A percentile compares a stretch with the other conserved stretches of the same genome.
phyloP scores from a whole-genome alignment of 2,329 filamentous ascomycete genomes.

The Scorias spongiosa region DNA sequence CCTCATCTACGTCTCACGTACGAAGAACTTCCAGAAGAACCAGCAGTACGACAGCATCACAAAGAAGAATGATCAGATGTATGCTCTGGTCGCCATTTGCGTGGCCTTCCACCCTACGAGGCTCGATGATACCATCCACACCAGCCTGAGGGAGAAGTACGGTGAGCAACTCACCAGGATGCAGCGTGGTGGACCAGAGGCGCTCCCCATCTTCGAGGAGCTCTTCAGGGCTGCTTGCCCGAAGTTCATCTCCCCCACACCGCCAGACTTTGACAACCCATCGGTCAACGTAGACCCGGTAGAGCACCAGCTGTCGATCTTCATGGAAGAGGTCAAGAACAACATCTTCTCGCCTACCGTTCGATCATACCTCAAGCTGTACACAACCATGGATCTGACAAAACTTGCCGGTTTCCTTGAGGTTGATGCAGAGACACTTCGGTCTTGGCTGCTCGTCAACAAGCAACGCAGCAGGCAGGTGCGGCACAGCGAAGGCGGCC shows the following conservation, averaged over 20 bases:
- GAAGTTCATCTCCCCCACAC: constrained; percentile 97
- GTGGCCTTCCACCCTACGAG: constrained; percentile 95
- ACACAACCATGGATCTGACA: constrained; percentile 98
- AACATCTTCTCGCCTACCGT: constrained; percentile 97
- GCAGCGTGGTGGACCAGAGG: constrained; percentile 89
- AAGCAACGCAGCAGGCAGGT: constrained; percentile 97
- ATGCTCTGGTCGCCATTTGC: constrained; percentile 95
- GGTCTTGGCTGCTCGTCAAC: constrained; percentile 87
- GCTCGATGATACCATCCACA: constrained; percentile 98
- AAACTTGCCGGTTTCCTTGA: constrained; percentile 97
- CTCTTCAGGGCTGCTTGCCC: constrained; percentile 96
- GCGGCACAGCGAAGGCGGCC: constrained; percentile 77
- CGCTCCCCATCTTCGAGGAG: constrained; percentile 93
- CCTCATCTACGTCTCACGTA: constrained; percentile 92
- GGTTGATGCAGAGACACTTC: constrained; percentile 87
- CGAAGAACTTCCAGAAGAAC: constrained; percentile 99
- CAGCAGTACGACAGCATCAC: constrained; percentile 95
- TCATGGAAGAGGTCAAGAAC: constrained; percentile 99
- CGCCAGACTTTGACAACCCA: constrained; percentile 94
- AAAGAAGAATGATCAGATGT: constrained; percentile 99
- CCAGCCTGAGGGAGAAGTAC: constrained; percentile 94
- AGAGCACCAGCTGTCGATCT: constrained; percentile 92
- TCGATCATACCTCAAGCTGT: constrained; percentile 96
- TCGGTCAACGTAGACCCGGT: constrained; percentile 91
- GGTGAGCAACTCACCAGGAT: constrained; percentile 94